Conservation (phyloP, 257 asterid genomes). For the Fraxinus excelsior region DNA sequence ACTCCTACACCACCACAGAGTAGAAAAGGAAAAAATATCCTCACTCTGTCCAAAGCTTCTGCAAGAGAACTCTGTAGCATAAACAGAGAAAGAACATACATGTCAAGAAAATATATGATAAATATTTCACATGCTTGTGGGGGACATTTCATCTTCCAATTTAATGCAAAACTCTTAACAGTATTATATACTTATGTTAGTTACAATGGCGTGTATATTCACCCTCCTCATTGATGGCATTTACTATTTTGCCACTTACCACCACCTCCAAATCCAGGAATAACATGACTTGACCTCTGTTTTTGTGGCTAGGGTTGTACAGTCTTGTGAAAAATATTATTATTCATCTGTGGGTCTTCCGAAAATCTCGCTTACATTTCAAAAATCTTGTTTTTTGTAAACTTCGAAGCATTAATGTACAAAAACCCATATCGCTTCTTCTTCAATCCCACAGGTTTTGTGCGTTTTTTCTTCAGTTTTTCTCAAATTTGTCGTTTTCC, state of each 20-base stretch:
- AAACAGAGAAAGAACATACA: slow-evolving; percentile 24
- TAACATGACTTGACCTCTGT: slow-evolving; percentile 22
- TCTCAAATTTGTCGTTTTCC: slow-evolving; percentile 47
- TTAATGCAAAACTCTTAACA: not conserved
- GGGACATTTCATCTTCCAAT: not conserved
- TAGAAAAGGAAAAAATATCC: slow-evolving; percentile 1
- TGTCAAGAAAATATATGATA: slow-evolving; percentile 27
- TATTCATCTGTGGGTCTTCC: slow-evolving; percentile 39
- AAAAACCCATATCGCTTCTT: slow-evolving; percentile 39
- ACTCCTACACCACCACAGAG: not conserved
- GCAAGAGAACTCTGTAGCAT: slow-evolving; percentile 31
- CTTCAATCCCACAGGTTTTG: slow-evolving; percentile 66
- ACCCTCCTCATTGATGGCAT: slow-evolving; percentile 56
- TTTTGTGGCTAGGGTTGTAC: slow-evolving; percentile 22
- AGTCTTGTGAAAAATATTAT: slow-evolving; percentile 2
- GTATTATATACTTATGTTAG: slow-evolving; percentile 17
- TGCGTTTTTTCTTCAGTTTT: slow-evolving; percentile 32
- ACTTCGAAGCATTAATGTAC: slow-evolving; percentile 13
- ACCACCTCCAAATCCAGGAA: slow-evolving; percentile 31
- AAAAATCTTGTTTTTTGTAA: not conserved
- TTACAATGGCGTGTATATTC: slow-evolving; percentile 43
- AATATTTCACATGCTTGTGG: not conserved
- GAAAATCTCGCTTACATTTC: slow-evolving; percentile 37
- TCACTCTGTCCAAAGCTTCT: slow-evolving; percentile 11
- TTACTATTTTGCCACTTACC: slow-evolving; percentile 48